phyloP scores from a whole-genome alignment of 2,329 filamentous ascomycete genomes.

The Neonectria faginata region DNA sequence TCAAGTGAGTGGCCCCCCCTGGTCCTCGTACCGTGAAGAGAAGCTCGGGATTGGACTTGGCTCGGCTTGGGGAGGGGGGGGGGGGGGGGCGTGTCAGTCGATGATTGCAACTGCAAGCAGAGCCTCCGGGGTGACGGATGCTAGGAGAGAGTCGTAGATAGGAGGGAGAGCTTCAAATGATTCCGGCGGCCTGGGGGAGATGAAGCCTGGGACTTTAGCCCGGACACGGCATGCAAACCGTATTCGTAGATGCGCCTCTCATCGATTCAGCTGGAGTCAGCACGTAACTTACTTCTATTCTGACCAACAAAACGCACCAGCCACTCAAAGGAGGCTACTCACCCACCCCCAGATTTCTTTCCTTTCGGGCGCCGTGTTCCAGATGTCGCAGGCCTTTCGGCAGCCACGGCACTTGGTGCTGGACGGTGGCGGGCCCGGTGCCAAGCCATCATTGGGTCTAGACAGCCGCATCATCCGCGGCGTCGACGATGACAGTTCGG shows the following conservation, averaged over 20 bases:
- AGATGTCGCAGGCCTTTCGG: constrained; percentile 39
- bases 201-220: constrained; percentile 1
- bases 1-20: not conserved
- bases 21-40: not conserved
- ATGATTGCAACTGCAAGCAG: constrained; percentile 18
- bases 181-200: not conserved
- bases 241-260: not conserved
- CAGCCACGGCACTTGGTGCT: constrained; percentile 48
- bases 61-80: not conserved
- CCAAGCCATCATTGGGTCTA: constrained; percentile 41
- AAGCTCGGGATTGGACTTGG: not conserved
- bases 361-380: constrained; percentile 2
- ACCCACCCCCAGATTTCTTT: constrained; percentile 24
- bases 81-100: constrained; percentile 1
- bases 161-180: constrained; percentile 3
- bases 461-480: constrained; percentile 47
- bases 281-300: not conserved
- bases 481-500: not conserved
- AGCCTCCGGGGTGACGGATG: constrained; percentile 24
- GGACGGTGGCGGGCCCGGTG: constrained; percentile 28
- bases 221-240: not conserved
- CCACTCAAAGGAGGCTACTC: not conserved
- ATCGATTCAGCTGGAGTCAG: constrained; percentile 18
- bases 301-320: not conserved
- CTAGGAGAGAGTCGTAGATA: not conserved